A percentile compares a stretch with the other conserved stretches of the same genome.
Conservation (phyloP, 768 basidiomycete genomes). For the Tubosaeta sp. region DNA sequence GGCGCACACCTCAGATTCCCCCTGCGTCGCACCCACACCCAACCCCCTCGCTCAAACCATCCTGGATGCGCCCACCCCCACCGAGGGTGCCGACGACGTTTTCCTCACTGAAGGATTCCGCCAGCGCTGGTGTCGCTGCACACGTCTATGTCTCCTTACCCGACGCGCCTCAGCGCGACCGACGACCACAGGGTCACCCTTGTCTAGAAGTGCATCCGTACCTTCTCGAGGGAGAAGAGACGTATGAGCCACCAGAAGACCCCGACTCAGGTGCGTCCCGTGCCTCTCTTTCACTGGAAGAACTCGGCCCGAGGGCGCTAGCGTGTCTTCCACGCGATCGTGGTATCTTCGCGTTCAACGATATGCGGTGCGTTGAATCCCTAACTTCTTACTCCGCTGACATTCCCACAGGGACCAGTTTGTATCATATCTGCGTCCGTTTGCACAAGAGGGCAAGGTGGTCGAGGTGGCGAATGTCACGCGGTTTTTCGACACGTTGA, state of each 20-base stretch:
- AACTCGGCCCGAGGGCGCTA: conserved; percentile 78
- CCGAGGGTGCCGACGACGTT: conserved; percentile 58
- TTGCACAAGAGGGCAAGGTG: conserved; percentile 71
- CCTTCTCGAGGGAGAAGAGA: conserved; percentile 75
- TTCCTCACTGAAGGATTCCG: conserved; percentile 74
- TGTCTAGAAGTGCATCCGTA: conserved; percentile 52
- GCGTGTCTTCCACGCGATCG: conserved; percentile 70
- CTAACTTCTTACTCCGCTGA: neutral
- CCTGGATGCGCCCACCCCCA: conserved; percentile 18
- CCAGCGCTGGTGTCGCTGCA: conserved; percentile 76
- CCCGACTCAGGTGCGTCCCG: conserved; percentile 65
- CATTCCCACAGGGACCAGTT: conserved; percentile 56
- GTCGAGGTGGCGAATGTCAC: conserved; percentile 71
- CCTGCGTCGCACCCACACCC: conserved; percentile 48
- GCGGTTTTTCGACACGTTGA: conserved; percentile 58
- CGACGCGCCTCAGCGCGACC: no score
- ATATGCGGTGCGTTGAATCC: conserved; percentile 58
- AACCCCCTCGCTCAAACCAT: conserved; percentile 46
- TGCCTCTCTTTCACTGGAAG: conserved; percentile 60
- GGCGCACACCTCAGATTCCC: conserved; percentile 33
- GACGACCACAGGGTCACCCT: conserved; percentile 48
- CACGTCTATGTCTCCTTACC: conserved; percentile 38
- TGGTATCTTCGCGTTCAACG: conserved; percentile 79
- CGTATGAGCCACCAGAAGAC: conserved; percentile 82
- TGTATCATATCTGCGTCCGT: conserved; percentile 68